Evolutionary conservation across 2,329 filamentous ascomycete species (phyloP).

Genomic region (Elsinoe batatas): DNA sequence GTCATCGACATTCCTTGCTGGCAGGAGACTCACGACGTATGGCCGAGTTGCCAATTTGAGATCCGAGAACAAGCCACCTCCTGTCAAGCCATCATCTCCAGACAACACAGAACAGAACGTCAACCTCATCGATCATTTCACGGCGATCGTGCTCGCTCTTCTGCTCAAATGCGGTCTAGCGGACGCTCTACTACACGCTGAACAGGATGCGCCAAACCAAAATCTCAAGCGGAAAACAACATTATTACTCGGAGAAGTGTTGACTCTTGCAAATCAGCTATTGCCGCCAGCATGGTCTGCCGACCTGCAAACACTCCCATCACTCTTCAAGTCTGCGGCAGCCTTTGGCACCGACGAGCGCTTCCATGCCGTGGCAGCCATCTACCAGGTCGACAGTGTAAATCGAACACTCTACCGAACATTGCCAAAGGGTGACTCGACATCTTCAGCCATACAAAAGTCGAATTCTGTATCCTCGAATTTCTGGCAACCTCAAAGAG

Average conservation of each 20-base stretch:
- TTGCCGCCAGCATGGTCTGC: constrained; percentile 74
- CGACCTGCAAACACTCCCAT: constrained; percentile 76
- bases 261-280: constrained; percentile 80
- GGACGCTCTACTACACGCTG: constrained; percentile 46
- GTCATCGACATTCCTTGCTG: constrained; percentile 92
- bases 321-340: constrained; percentile 68
- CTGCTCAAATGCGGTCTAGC: constrained; percentile 70
- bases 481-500: constrained; percentile 20
- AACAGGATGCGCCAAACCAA: constrained; percentile 57
- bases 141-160: constrained; percentile 73
- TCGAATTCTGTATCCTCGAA: constrained; percentile 35
- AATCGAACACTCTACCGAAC: constrained; percentile 85
- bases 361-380: constrained; percentile 75
- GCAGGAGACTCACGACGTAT: constrained; percentile 86
- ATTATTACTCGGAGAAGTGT: constrained; percentile 76
- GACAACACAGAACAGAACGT: constrained; percentile 53
- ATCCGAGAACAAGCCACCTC: constrained; percentile 46
- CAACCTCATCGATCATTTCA: constrained; percentile 90
- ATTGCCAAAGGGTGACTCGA: constrained; percentile 17
- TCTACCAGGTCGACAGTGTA: constrained; percentile 97
- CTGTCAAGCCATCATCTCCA: constrained; percentile 46
- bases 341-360: constrained; percentile 61
- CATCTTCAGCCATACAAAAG: constrained; percentile 20
- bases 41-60: constrained; percentile 84
- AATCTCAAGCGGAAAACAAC: constrained; percentile 79